These are phyloP conservation scores for Suaeda aralocaspica DNA, from an alignment of 148 eudicot genomes.

Conservation along the genomic window DNA sequence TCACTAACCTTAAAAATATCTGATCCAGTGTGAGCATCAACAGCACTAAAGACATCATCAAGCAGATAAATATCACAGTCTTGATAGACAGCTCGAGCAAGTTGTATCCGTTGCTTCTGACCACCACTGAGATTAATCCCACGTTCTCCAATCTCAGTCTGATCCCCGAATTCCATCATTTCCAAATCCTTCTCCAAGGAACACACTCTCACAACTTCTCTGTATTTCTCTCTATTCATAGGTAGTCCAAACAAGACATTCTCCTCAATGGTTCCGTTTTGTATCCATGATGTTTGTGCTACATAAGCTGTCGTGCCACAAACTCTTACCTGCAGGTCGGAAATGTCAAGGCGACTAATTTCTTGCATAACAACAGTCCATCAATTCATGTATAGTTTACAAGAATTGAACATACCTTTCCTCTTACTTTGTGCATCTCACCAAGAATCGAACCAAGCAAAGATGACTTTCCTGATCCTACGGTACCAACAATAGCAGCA, in stretches of 20 bases:
- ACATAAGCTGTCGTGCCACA: constrained; percentile 93
- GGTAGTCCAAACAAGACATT: constrained; percentile 82
- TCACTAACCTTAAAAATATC: constrained; percentile 68
- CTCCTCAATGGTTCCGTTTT: constrained; percentile 77
- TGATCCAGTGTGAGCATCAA: constrained; percentile 98
- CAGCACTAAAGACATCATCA: constrained; percentile 95
- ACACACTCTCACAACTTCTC: constrained; percentile 68
- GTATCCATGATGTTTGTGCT: constrained; percentile 96
- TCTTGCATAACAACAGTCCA: no score
- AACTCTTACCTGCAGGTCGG: constrained; percentile 50
- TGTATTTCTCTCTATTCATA: constrained; percentile 60
- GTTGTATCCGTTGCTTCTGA: constrained; percentile 94
- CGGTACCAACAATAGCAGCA: constrained; percentile 87
- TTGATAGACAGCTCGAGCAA: constrained; percentile 94
- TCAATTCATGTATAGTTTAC: neutral
- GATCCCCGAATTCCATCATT: constrained; percentile 97
- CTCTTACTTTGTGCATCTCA: constrained; percentile 86
- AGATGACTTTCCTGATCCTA: constrained; percentile 92
- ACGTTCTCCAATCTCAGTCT: constrained; percentile 97
- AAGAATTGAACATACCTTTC: constrained; percentile 47
- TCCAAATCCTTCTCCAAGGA: constrained; percentile 82
- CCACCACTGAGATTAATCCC: constrained; percentile 98
- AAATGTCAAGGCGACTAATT: no score
- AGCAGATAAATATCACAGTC: constrained; percentile 89
- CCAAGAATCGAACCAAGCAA: constrained; percentile 78